Conservation (phyloP, 176 grass and related monocot genomes). For the Cenchrus fungigraminus region DNA sequence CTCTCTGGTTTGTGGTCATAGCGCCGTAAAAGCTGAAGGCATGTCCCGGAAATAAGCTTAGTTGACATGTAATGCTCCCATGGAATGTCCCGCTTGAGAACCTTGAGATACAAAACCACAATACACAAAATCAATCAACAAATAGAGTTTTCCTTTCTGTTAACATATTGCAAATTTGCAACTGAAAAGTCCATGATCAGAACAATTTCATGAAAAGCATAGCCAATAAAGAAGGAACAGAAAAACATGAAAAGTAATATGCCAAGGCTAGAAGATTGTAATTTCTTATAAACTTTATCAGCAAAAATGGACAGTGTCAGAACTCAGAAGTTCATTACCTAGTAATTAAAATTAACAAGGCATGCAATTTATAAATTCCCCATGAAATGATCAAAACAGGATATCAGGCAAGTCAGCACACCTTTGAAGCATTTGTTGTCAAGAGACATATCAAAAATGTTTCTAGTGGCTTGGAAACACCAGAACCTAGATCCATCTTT, state of each 20-base stretch:
- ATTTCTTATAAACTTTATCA: not conserved
- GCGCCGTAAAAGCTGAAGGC: conserved; percentile 77
- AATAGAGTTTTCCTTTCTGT: not conserved
- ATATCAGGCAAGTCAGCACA: not conserved
- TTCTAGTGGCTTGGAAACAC: not conserved
- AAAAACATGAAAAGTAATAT: conserved; percentile 12
- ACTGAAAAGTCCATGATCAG: not conserved
- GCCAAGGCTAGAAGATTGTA: not conserved
- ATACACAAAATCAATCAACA: conserved; percentile 16
- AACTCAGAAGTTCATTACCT: not conserved
- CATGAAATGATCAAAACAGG: not conserved
- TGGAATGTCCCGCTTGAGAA: conserved; percentile 97
- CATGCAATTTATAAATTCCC: not conserved
- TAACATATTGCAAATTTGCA: conserved; percentile 2
- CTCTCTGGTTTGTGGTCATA: conserved; percentile 87
- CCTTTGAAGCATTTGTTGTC: not conserved
- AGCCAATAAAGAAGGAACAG: conserved; percentile 18
- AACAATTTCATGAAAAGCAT: conserved; percentile 2
- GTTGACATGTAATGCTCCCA: conserved; percentile 97
- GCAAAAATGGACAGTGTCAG: not conserved
- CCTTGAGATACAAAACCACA: conserved; percentile 62
- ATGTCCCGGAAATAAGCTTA: conserved; percentile 84
- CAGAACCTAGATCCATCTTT: not conserved
- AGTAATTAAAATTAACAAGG: not conserved
- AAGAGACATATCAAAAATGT: not conserved